Base-by-base conservation (phyloP, 2,329 filamentous ascomycete genomes). In the Cladophialophora immunda region DNA sequence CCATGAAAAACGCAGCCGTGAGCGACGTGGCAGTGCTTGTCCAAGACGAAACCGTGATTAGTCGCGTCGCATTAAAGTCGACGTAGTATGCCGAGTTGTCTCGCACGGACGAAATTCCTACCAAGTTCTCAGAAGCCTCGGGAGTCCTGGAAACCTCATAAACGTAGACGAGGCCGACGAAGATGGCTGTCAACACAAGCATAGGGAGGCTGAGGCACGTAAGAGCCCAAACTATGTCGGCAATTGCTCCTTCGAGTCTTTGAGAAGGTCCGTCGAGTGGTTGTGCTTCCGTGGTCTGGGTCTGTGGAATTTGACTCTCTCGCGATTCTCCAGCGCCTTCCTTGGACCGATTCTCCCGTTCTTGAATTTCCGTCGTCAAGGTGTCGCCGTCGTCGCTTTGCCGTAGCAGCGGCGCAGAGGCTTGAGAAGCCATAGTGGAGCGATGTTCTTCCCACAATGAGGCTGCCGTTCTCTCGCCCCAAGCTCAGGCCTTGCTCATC, bases 1-100 rank as follows among this genome's bases (percentile, higher is more conserved):
- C 67, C 62, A 75, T 72, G 32, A 74, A 53, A 41, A 74, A 71
- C 13, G 71, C 68, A 3, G 68, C 45, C 11, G 74, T 62, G 60
- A 74, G 65, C 7, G 71, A 69, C 0, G 70, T 71, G 6, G 73
- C 38, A 19, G 70, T 73, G 60, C 73, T 75, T 25, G 68, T 68
- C 70, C 70, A 73, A 5, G 67, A 71, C 11, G 70, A 71, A 36
- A 73, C 61, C 25, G 67, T 71, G 30, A 66, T 67, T 25, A 73
- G 57, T 27, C 59, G 63, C 9, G 70, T 70, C 13, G 70, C 70
- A 61, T 68, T 73, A 41, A 68, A 66, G 13, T 65, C 56, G 8
- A 73, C 67, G 41, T 67, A 69, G 47, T 69, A 72, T 22, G 61
- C 69, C 8, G 54, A 45, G 4, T 38, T 32, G 38, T 68, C 70